phyloP scores from a whole-genome alignment of 2,329 filamentous ascomycete genomes.

The Neospermospora avenae region DNA sequence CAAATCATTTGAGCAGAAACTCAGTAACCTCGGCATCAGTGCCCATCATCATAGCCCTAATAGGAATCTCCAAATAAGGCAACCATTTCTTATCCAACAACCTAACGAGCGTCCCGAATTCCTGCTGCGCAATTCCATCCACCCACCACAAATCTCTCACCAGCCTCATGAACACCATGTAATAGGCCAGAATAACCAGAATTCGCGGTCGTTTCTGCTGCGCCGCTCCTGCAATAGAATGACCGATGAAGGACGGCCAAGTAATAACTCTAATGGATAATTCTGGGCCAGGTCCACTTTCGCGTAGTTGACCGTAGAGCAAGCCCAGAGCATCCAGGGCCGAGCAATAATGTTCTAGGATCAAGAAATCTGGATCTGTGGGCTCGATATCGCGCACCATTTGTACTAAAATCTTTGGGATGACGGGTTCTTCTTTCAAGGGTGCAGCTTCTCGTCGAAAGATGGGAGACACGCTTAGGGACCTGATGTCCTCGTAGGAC shows the following conservation, averaged over 20 bases:
- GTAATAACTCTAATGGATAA: slow-evolving; percentile 28
- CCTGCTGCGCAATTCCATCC: slow-evolving; percentile 18
- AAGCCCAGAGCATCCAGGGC: slow-evolving; percentile 27
- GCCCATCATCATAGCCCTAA: slow-evolving; percentile 9
- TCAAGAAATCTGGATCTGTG: slow-evolving; percentile 27
- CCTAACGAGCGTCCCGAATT: slow-evolving; percentile 16
- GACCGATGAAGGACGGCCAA: slow-evolving; percentile 24
- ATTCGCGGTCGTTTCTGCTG: slow-evolving; percentile 17
- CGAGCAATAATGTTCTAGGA: slow-evolving; percentile 26
- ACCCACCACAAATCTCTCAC: slow-evolving; percentile 23
- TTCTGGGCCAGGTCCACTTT: slow-evolving; percentile 23
- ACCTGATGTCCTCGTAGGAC: background rate
- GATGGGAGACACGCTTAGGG: slow-evolving; percentile 22
- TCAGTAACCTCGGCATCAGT: slow-evolving; percentile 13
- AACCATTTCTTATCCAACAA: slow-evolving; percentile 15
- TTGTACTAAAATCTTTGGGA: slow-evolving; percentile 26
- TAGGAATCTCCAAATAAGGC: slow-evolving; percentile 17
- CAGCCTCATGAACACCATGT: slow-evolving; percentile 23
- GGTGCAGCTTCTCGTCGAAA: slow-evolving; percentile 25
- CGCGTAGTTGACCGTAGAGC: slow-evolving; percentile 29
- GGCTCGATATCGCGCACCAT: slow-evolving; percentile 26
- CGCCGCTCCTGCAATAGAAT: slow-evolving; percentile 19
- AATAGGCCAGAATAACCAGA: slow-evolving; percentile 22
- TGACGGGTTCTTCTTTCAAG: slow-evolving; percentile 19
- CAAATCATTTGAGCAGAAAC: slow-evolving; percentile 13